Evolutionary conservation across 208 protist species (phyloP), one percentile per base, ranked within the genome.

Genomic region (Leishmania martiniquensis): DNA sequence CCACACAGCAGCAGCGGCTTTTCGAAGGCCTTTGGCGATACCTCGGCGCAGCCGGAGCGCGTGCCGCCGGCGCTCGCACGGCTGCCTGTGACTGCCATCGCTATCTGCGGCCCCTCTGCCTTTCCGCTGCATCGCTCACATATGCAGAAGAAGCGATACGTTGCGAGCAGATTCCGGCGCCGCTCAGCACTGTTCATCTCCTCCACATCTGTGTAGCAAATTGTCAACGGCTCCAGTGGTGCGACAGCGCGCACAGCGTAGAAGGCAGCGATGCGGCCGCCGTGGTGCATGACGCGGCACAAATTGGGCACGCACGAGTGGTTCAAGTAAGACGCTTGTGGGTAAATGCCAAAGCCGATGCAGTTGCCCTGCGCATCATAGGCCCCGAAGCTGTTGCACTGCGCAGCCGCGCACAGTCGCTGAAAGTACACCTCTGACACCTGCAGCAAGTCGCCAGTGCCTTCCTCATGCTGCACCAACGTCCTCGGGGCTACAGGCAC

Each of bases 321-420:
- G 75, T 95, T 95, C 69, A 95, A 95, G 83, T 91, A 95, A 22
- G 87, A 91, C 2, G 91, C 91, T 63, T 86, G 87, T 12, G 91
- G 91, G 69, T 89, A 91, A 12, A 91, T 49, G 22, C 83, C 84
- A 39, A 92, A 87, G n/a, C 80, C 88, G 12, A 93, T 74, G 76
- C 87, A 91, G 42, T 71, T 71, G 54, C 80, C 88, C 12, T 86
- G 65, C 0, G 78, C 39, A 73, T 87, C 75, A 74, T 89, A 95
- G 4, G 93, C 75, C 55, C 91, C 91, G 72, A 95, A 91, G 47
- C 82, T 89, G 74, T 95, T 95, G 76, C 88, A 93, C 78, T 92
- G 86, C 32, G 81, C 78, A n/a, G 85, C 91, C 25, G 83, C 88
- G 70, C 85, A 88, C 20, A 95, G 52, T 20, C 88, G 82, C 74